Base-by-base conservation (phyloP, 2,329 filamentous ascomycete species). In the Fusarium globosum region DNA sequence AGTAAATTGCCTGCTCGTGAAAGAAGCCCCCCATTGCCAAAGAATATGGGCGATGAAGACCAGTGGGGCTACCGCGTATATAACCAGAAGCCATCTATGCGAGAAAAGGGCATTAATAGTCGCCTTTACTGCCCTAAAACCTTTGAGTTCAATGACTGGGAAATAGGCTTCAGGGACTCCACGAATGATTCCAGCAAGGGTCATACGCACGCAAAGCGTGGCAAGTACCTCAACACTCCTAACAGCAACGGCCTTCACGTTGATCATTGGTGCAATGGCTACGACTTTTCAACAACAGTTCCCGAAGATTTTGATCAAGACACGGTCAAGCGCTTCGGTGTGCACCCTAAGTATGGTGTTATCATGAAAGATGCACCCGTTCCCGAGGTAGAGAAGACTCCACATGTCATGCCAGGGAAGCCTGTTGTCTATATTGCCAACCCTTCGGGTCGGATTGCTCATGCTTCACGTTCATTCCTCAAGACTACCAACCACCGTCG, bases 141-240 rank as follows among this genome's bases (percentile, higher is more conserved):
- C 1, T 87, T 87, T 69, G 80, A 84, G 58, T 90, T 85, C 63
- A 83, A 87, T 42, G 81, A 86, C 14, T 82, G 85, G 65, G 88
- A 90, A 76, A 90, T 91, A 68, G 89, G 89, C 20, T 90, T 89
- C 78, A 85, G 87, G 28, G 89, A 90, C 74, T 88, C 87, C 8
- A 85, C 85, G 68, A 90, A 90, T 67, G 87, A 88, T 72, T 85
- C 86, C 36, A 84, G 83, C 67, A 86, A 88, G 64, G 86, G 86
- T 28, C 87, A 87, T 52, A 89, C 85, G 39, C 85, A 84, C 72
- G 84, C 84, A 20, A 86, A 86, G 68, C 84, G 88, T 56, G 88
- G 88, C 75, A 87, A 85, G 77, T 90, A 86, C 73, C 82, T 89
- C 52, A 83, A 86, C 70, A 85, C 83, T 35, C 88, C 88, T 42